phyloP scores from a whole-genome alignment of 495 filamentous ascomycete genomes.

The Penicillium fimorum region DNA sequence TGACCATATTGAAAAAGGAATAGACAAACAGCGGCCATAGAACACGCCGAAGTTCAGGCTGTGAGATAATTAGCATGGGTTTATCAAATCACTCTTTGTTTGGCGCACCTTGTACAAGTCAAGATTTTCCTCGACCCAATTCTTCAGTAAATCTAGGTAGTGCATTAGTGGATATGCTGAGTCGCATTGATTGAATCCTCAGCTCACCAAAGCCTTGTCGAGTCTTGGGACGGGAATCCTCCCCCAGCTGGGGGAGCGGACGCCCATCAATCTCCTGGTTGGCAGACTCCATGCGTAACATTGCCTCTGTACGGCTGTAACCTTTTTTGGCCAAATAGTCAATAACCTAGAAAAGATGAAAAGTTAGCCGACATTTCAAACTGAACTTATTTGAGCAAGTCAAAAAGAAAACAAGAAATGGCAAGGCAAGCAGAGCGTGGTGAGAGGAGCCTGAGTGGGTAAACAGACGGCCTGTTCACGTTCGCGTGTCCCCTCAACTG shows the following conservation, averaged over 20 bases:
- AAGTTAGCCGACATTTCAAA: constrained; percentile 10
- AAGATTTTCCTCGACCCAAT: constrained; percentile 84
- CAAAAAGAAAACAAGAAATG: neutral
- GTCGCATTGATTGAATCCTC: neutral
- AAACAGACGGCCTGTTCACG: neutral
- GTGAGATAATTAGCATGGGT: constrained; percentile 27
- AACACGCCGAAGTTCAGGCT: constrained; percentile 84
- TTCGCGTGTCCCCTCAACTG: neutral
- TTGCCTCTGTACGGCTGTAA: constrained; percentile 88
- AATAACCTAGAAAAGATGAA: constrained; percentile 63
- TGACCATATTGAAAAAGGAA: constrained; percentile 80
- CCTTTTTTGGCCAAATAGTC: constrained; percentile 97
- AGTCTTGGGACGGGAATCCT: constrained; percentile 73
- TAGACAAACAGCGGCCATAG: constrained; percentile 94
- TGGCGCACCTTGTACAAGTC: constrained; percentile 82
- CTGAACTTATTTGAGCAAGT: constrained; percentile 6
- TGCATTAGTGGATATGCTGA: constrained; percentile 11
- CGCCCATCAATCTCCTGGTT: constrained; percentile 73
- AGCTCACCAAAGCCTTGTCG: constrained; percentile 63
- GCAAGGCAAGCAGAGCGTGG: neutral
- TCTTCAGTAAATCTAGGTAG: constrained; percentile 58
- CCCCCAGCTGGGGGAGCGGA: constrained; percentile 62
- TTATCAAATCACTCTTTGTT: neutral
- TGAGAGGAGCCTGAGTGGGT: neutral
- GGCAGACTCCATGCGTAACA: constrained; percentile 86